A percentile compares a stretch with the other conserved stretches of the same genome.
Evolutionary conservation across 1,139 yeast species (phyloP).

Genomic region (Suhomyces kunorum): DNA sequence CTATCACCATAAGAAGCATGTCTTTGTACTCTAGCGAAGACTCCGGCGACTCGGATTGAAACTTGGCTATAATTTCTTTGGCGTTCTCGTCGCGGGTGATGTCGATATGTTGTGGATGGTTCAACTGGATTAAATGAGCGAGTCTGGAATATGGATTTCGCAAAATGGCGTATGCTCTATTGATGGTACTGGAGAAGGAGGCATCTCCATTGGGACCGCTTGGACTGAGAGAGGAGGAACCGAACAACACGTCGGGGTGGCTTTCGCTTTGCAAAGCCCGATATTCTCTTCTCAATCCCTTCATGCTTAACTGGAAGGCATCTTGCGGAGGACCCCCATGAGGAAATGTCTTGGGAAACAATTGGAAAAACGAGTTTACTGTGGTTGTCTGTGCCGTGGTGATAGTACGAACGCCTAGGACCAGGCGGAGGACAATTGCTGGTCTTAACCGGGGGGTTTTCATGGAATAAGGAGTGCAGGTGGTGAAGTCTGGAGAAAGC

Average conservation of each 20-base stretch:
- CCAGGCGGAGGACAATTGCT: not conserved
- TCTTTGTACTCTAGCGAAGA: constrained; percentile 50
- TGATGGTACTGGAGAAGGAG: constrained; percentile 54
- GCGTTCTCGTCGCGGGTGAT: constrained; percentile 44
- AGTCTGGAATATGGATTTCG: constrained; percentile 66
- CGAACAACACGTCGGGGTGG: constrained; percentile 74
- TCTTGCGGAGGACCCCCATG: constrained; percentile 67
- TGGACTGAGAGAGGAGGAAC: constrained; percentile 25
- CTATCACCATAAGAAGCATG: constrained; percentile 71
- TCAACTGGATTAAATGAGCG: constrained; percentile 38
- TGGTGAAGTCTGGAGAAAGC: not conserved
- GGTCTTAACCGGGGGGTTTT: not conserved
- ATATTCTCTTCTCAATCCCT: constrained; percentile 69
- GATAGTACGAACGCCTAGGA: not conserved
- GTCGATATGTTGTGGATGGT: constrained; percentile 43
- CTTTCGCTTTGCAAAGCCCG: constrained; percentile 66
- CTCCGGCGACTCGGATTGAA: constrained; percentile 34
- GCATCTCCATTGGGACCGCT: constrained; percentile 20
- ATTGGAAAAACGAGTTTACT: constrained; percentile 45
- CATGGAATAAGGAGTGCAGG: not conserved
- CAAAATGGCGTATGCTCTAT: constrained; percentile 73
- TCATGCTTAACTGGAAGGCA: constrained; percentile 57
- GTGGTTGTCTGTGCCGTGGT: constrained; percentile 1
- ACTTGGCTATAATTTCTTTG: constrained; percentile 35
- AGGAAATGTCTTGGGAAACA: constrained; percentile 79